Evolutionary conservation across 345 rosid genomes (phyloP).

Genomic region (Trapa incisa): DNA sequence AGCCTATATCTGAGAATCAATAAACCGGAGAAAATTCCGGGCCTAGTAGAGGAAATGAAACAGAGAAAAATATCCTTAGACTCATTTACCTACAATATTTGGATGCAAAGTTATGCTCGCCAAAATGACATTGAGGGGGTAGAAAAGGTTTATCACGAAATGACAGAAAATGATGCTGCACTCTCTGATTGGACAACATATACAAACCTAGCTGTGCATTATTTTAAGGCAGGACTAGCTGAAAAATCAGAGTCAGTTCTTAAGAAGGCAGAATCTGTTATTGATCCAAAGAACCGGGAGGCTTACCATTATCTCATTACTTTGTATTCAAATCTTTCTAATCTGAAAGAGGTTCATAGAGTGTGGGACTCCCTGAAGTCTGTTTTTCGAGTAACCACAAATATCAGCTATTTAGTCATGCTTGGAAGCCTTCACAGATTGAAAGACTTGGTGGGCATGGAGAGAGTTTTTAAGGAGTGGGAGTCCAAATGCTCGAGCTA

Average conservation of each 20-base stretch:
- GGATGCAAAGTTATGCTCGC: slow-evolving; percentile 49
- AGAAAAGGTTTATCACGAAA: slow-evolving; percentile 34
- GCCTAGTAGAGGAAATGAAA: slow-evolving; percentile 42
- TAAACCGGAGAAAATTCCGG: slow-evolving; percentile 43
- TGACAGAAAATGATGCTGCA: slow-evolving; percentile 19
- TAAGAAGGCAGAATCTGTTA: slow-evolving; percentile 42
- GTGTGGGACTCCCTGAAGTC: slow-evolving; percentile 48
- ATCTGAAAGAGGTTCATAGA: slow-evolving; percentile 41
- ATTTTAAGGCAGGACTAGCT: slow-evolving; percentile 40
- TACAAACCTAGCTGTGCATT: slow-evolving; percentile 49
- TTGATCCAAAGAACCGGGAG: slow-evolving; percentile 31
- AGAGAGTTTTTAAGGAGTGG: slow-evolving; percentile 54
- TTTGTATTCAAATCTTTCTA: slow-evolving; percentile 41
- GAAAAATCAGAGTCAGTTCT: slow-evolving; percentile 60
- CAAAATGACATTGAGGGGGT: slow-evolving; percentile 42
- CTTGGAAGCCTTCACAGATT: slow-evolving; percentile 49
- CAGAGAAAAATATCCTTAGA: slow-evolving; percentile 23
- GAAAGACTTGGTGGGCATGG: slow-evolving; percentile 40
- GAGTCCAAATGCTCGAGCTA: slow-evolving; percentile 33
- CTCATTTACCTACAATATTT: slow-evolving; percentile 22
- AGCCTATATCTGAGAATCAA: slow-evolving; percentile 35
- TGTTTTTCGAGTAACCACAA: slow-evolving; percentile 23
- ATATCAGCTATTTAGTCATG: slow-evolving; percentile 43
- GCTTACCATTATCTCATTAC: slow-evolving; percentile 60
- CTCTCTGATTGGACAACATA: slow-evolving; percentile 36